Evolutionary conservation across 768 basidiomycete genomes (phyloP).

Genomic region (Rhizopogon salebrosus): DNA sequence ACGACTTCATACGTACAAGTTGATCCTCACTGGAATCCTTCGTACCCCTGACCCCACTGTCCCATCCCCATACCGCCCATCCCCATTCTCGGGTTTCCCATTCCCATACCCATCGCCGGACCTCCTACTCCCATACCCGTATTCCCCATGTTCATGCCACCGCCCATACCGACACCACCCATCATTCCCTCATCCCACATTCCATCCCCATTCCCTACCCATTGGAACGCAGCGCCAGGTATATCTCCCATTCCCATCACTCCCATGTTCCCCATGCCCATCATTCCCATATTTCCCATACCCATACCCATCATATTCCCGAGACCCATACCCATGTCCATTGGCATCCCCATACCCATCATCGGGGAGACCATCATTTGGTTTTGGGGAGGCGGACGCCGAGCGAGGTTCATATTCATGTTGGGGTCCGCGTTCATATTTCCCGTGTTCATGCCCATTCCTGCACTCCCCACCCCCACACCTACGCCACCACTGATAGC

Average conservation of each 20-base stretch:
- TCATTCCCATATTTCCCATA: slow-evolving; percentile 34
- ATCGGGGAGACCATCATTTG: slow-evolving; percentile 33
- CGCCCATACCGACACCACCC: slow-evolving; percentile 28
- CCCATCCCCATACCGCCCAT: too few species aligned
- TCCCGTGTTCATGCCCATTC: slow-evolving; percentile 4
- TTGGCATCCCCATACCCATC: slow-evolving; percentile 37
- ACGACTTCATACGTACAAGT: neutral
- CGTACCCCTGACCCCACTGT: slow-evolving; percentile 31
- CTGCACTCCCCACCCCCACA: slow-evolving; percentile 7
- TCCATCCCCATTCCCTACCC: slow-evolving; percentile 32
- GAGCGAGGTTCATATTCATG: slow-evolving; percentile 11
- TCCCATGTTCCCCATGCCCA: slow-evolving; percentile 28
- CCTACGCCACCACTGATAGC: slow-evolving; percentile 19
- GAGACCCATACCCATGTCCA: slow-evolving; percentile 34
- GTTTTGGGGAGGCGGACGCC: slow-evolving; percentile 11
- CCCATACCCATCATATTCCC: slow-evolving; percentile 32
- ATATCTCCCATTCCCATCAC: slow-evolving; percentile 35
- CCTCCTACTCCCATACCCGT: slow-evolving; percentile 10
- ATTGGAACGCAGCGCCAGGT: slow-evolving; percentile 19
- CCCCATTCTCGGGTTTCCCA: too few species aligned
- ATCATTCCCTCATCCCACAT: slow-evolving; percentile 42
- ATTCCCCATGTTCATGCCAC: slow-evolving; percentile 14
- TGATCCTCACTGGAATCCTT: slow-evolving; percentile 23
- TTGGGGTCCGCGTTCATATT: neutral
- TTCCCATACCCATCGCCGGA: slow-evolving; percentile 32